Evolutionary conservation across 805 yeast species (phyloP).

Genomic region (Scheffersomyces coipomensis): DNA sequence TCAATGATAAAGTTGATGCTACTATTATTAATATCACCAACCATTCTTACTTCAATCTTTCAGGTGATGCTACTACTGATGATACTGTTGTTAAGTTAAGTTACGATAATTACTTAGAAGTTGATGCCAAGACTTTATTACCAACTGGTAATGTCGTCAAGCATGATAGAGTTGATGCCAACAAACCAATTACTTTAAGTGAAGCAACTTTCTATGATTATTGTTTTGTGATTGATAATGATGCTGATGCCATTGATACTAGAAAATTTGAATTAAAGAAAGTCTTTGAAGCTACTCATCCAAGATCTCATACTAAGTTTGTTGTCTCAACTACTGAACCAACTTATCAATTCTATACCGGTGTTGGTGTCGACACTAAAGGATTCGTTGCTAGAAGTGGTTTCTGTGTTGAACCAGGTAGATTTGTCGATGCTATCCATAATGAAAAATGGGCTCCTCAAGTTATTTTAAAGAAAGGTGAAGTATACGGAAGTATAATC

Average conservation of each 20-base stretch:
- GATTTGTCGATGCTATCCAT: conserved; percentile 57
- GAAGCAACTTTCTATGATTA: conserved; percentile 39
- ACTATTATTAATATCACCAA: conserved; percentile 60
- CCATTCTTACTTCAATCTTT: conserved; percentile 60
- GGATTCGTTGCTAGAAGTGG: conserved; percentile 46
- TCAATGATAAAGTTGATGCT: conserved; percentile 28
- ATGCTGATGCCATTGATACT: conserved; percentile 43
- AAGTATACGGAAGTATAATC: conserved; percentile 51
- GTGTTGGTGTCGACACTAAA: conserved; percentile 45
- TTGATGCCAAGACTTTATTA: conserved; percentile 30
- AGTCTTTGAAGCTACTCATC: conserved; percentile 45
- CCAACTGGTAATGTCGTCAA: conserved; percentile 47
- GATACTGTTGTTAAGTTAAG: conserved; percentile 32
- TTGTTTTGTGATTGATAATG: conserved; percentile 46
- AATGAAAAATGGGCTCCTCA: conserved; percentile 44
- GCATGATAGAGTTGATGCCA: conserved; percentile 17
- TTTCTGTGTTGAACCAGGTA: conserved; percentile 61
- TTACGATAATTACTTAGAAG: conserved; percentile 41
- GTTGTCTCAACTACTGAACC: conserved; percentile 60
- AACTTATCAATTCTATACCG: conserved; percentile 64
- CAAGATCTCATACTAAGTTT: conserved; percentile 41
- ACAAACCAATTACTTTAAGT: conserved; percentile 15
- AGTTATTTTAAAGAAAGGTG: conserved; percentile 48
- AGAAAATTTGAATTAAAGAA: conserved; percentile 32
- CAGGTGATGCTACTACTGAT: conserved; percentile 24